Evolutionary conservation across 2,329 filamentous ascomycete species (phyloP), one percentile per base, ranked within the genome.

Genomic region (Aspergillus sp.): DNA sequence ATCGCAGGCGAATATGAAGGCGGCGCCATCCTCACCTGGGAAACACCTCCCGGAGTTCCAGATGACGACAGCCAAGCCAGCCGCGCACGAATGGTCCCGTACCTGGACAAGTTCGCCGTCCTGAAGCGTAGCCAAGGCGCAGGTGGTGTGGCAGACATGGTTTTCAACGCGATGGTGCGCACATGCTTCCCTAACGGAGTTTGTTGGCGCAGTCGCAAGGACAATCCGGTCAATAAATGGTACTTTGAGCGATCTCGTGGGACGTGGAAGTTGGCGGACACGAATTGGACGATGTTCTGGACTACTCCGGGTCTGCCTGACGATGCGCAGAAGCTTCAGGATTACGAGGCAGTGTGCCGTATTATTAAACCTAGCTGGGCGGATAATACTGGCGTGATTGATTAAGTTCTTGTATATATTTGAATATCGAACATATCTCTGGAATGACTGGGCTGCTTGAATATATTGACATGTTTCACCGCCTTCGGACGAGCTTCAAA

Each of bases 241-340:
- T 98, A 98, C 67, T 96, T 97, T 70, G 93, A 98, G 70, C 79
- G 93, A 43, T 88, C 88, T 2, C 74, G 80, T 43, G 93, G 93
- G 0, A 90, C 84, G 2, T 86, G 84, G 78, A 93, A 94, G 70
- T 71, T 98, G 33, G 76, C 79, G 0, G 82, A 80, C n/a, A 87
- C 81, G 41, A 85, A 90, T 57, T 98, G 93, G 93, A 89, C 90
- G 3, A 96, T 97, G 90, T 98, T 98, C 63, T 98, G 93, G 90
- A 98, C 93, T 1, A 93, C 86, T 0, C 80, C 81, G 42, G 74
- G 84, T 48, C 72, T 81, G 39, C 71, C 79, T 42, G 75, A 75
- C 46, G 64, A 79, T 50, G 70, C 74, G 32, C 69, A 74, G 50
- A 75, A 70, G 43, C 80, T 88, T 52, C 64, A 67, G 50, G 85